Base-by-base conservation (phyloP, 768 basidiomycete species). In the Nevesoporus exiguus region DNA sequence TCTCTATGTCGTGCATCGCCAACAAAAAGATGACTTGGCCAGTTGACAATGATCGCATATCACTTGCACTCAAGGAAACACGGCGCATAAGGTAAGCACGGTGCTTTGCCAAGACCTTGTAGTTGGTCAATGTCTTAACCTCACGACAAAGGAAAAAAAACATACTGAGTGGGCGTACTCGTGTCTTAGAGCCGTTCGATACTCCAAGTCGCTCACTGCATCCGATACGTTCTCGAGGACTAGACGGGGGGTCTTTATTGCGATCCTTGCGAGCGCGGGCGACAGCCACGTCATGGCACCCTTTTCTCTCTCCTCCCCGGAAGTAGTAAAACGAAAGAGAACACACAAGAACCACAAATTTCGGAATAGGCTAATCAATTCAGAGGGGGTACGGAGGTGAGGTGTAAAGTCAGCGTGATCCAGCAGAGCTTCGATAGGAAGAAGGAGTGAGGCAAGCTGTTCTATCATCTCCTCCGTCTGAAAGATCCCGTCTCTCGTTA, bases 281-380 rank as follows among this genome's bases (percentile, higher is more conserved):
- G 78, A 75, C 46, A 91, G 80, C 88, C 92, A 92, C 41, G 85
- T 82, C 81, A 88, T 86, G 2, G 86, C 85, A 22, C 78, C 76
- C 29, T 77, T 80, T 42, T 84, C 83, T 43, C 70, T 68, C n/a
- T 69, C 64, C 31, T 75, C 71, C 2, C 66, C 61, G 7, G 72
- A 73, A 33, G 45, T 34, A 3, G 91, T 86, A 61, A 98, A 89
- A 21, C 86, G 81, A 62, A 96, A 93, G 15, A 96, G 80, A 24
- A 90, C 81, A 66, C 91, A 93, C 19, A 98, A 72, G 71, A 95
- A 93, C 96, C 96, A 99, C 72, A 94, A 78, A 64, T 92, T 93
- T 41, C 94, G 83, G 80, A 97, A 98, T 21, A 93, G 74, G 5
- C 83, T 75, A 11, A 88, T 83, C 13, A 92, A 66, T 22, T 83